Evolutionary conservation across 352 stramenopile species (phyloP).

Genomic region (Phytophthora tubulina): DNA sequence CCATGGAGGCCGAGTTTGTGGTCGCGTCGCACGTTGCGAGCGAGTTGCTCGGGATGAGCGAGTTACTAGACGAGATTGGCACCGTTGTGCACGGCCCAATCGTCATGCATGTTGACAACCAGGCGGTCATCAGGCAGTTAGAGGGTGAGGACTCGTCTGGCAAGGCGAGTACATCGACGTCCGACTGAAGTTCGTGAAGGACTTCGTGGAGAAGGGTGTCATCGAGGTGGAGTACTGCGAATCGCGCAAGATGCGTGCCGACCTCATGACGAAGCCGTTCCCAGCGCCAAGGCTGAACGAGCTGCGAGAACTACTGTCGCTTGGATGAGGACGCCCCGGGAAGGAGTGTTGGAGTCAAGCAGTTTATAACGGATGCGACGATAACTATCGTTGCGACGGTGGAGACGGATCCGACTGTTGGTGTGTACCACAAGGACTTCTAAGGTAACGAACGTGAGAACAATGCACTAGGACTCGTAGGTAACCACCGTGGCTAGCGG

Average conservation of each 20-base stretch:
- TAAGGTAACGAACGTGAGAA: no score
- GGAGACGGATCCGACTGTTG: no score
- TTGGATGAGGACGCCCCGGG: background rate
- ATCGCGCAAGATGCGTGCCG: conserved; percentile 9
- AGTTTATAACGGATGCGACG: no score
- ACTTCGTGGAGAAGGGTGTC: conserved; percentile 11
- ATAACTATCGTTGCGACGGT: no score
- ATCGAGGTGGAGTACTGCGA: conserved; percentile 2
- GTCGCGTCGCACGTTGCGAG: conserved; percentile 15
- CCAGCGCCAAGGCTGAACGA: conserved; percentile 5
- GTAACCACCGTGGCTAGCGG: no score
- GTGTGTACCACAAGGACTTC: no score
- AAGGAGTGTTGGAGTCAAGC: background rate
- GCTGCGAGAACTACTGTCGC: background rate
- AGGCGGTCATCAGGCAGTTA: conserved; percentile 26
- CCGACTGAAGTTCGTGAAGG: conserved; percentile 21
- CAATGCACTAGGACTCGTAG: no score
- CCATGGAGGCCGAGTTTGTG: conserved; percentile 39
- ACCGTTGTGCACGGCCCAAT: background rate
- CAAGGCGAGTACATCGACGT: conserved; percentile 28
- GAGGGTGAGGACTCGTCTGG: conserved; percentile 5
- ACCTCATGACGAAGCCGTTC: conserved; percentile 28
- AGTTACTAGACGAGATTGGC: no score
- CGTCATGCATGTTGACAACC: conserved; percentile 22
- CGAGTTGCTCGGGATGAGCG: conserved; percentile 25